Conservation (phyloP, 495 filamentous ascomycete species). For the Niebla homalea region DNA sequence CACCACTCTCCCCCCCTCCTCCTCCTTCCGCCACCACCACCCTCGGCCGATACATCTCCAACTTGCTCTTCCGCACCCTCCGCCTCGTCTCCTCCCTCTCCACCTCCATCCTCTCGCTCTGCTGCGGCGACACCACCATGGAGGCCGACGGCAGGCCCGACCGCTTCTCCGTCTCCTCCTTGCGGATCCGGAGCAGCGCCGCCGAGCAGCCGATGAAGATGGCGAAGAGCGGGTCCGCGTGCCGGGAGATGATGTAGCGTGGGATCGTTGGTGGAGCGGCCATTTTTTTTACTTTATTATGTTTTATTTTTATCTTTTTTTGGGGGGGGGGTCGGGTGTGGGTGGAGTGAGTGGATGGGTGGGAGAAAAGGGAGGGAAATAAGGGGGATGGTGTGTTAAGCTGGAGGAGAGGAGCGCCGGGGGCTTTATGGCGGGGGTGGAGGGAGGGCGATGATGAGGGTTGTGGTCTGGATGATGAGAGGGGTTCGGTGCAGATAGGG, state of each 20-base stretch:
- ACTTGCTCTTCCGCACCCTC: conserved; percentile 20
- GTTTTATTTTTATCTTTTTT: no score
- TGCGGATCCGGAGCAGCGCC: conserved; percentile 46
- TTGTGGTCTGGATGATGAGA: no score
- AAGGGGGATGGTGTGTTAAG: no score
- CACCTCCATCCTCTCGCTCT: conserved; percentile 18
- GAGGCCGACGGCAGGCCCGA: conserved; percentile 24
- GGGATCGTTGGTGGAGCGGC: conserved; percentile 1
- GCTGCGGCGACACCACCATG: conserved; percentile 15
- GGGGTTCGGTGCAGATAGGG: no score
- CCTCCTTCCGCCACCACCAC: background rate
- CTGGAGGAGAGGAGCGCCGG: no score
- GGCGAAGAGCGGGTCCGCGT: conserved; percentile 71
- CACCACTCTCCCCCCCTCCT: background rate
- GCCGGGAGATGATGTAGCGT: conserved; percentile 11
- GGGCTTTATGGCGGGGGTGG: no score
- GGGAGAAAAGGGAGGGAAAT: no score
- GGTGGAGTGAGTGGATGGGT: background rate
- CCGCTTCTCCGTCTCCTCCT: conserved; percentile 60
- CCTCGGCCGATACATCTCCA: conserved; percentile 16
- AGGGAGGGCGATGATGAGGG: no score
- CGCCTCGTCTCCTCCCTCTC: conserved; percentile 14
- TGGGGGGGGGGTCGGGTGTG: background rate
- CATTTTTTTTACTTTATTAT: no score
- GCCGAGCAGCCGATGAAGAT: conserved; percentile 60